Conservation (phyloP, 2,329 filamentous ascomycete species). For the Fusarium poae region DNA sequence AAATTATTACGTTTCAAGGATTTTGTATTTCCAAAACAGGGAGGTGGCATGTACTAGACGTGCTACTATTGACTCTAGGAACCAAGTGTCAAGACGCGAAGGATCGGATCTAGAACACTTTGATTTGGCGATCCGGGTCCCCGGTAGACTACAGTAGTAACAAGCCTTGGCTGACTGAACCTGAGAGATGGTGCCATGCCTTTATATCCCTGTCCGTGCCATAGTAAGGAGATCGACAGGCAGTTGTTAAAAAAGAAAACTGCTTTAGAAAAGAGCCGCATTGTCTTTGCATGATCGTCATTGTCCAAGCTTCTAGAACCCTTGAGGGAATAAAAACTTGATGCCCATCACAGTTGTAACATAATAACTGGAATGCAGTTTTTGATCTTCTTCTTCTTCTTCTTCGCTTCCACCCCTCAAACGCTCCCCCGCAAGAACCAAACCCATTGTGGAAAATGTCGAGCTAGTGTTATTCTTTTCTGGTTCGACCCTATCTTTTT, state of each 20-base stretch:
- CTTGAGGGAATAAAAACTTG: slow-evolving; percentile 9
- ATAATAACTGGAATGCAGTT: not conserved
- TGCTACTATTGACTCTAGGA: not conserved
- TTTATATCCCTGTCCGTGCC: slow-evolving; percentile 1
- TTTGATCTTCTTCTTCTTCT: not conserved
- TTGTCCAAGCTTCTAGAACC: slow-evolving; percentile 31
- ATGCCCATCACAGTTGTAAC: not conserved
- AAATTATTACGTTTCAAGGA: slow-evolving; percentile 29
- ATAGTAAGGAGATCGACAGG: slow-evolving; percentile 8
- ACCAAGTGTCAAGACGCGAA: slow-evolving; percentile 9
- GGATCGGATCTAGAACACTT: slow-evolving; percentile 21
- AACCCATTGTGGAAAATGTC: slow-evolving; percentile 20
- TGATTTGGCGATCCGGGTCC: slow-evolving; percentile 2
- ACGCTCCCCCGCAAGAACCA: slow-evolving; percentile 20
- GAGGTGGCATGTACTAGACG: slow-evolving; percentile 6
- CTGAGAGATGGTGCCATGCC: not conserved
- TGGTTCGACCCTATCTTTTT: slow-evolving; percentile 3
- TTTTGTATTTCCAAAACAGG: slow-evolving; percentile 12
- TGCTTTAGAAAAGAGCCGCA: slow-evolving; percentile 18
- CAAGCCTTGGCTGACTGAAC: not conserved
- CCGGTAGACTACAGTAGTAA: not conserved
- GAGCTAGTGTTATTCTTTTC: slow-evolving; percentile 22
- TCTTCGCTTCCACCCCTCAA: not conserved
- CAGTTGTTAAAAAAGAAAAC: not conserved
- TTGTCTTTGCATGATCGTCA: not conserved